Conservation (phyloP, 2,329 filamentous ascomycete species). For the Talaromyces sp. region DNA sequence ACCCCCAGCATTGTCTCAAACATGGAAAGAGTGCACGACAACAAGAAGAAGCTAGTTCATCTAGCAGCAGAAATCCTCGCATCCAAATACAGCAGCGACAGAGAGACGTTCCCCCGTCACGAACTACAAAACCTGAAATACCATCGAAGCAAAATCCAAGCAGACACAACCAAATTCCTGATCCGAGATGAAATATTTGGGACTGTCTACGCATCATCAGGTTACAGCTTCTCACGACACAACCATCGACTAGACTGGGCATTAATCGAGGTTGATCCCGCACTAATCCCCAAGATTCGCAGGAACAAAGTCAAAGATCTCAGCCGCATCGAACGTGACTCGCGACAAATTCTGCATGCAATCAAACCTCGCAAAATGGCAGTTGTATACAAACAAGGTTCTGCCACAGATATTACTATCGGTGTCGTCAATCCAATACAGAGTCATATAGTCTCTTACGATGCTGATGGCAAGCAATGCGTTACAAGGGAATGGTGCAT, state of each 20-base stretch:
- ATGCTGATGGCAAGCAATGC: conserved; percentile 2
- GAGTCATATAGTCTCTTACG: conserved; percentile 10
- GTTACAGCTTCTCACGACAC: conserved; percentile 8
- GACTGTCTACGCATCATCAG: conserved; percentile 10
- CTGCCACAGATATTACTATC: not conserved
- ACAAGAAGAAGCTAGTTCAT: not conserved
- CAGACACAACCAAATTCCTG: not conserved
- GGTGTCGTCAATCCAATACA: conserved; percentile 10
- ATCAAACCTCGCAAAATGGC: not conserved
- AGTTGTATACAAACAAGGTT: conserved; percentile 10
- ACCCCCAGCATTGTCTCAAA: not conserved
- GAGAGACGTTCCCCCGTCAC: not conserved
- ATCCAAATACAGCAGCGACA: not conserved
- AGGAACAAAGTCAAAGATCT: conserved; percentile 7
- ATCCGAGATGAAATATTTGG: not conserved
- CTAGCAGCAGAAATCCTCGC: conserved; percentile 7
- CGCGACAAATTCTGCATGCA: conserved; percentile 2
- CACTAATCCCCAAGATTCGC: not conserved
- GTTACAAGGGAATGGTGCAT: conserved; percentile 14
- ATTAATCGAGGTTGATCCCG: conserved; percentile 6
- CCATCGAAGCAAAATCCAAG: not conserved
- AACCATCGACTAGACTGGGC: conserved; percentile 15
- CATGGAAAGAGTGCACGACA: not conserved
- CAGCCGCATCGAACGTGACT: not conserved
- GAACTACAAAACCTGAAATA: not conserved